Evolutionary conservation across 495 filamentous ascomycete genomes (phyloP).

Genomic region (Hamigera avellanea): DNA sequence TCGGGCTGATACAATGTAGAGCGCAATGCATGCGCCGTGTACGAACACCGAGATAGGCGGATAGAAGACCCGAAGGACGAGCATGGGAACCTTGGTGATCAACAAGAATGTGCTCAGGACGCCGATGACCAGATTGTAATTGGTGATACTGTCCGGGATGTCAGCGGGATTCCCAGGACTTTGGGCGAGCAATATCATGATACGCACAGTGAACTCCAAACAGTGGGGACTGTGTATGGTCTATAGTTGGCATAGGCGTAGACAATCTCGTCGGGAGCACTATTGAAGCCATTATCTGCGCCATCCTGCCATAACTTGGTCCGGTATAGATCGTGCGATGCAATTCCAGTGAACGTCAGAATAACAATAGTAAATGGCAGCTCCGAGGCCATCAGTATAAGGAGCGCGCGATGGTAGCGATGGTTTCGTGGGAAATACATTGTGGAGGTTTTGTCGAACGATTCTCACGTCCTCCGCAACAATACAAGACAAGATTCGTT

Average conservation of each 20-base stretch:
- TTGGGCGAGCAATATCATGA: slow-evolving; percentile 1
- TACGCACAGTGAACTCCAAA: slow-evolving; percentile 75
- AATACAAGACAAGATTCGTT: no score
- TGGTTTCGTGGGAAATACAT: slow-evolving; percentile 44
- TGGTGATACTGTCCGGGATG: slow-evolving; percentile 47
- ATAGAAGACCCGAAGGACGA: slow-evolving; percentile 59
- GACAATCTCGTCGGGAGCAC: slow-evolving; percentile 55
- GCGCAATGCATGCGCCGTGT: slow-evolving; percentile 43
- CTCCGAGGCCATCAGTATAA: slow-evolving; percentile 58
- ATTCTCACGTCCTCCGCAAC: no score
- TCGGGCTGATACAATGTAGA: slow-evolving; percentile 57
- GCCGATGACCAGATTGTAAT: slow-evolving; percentile 73
- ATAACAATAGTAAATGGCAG: slow-evolving; percentile 54
- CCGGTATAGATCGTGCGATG: slow-evolving; percentile 67
- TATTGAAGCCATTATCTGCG: slow-evolving; percentile 70
- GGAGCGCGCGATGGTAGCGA: slow-evolving; percentile 50
- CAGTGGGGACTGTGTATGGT: slow-evolving; percentile 53
- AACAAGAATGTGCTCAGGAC: slow-evolving; percentile 50
- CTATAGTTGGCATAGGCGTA: slow-evolving; percentile 71
- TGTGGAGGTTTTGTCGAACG: slow-evolving; percentile 3
- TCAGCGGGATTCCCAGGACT: slow-evolving; percentile 6
- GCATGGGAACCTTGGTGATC: slow-evolving; percentile 48
- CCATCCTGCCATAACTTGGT: slow-evolving; percentile 77
- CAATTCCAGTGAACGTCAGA: slow-evolving; percentile 72
- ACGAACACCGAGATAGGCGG: slow-evolving; percentile 53